Base-by-base conservation (phyloP, 2,329 filamentous ascomycete genomes). In the Fusarium dimerum region DNA sequence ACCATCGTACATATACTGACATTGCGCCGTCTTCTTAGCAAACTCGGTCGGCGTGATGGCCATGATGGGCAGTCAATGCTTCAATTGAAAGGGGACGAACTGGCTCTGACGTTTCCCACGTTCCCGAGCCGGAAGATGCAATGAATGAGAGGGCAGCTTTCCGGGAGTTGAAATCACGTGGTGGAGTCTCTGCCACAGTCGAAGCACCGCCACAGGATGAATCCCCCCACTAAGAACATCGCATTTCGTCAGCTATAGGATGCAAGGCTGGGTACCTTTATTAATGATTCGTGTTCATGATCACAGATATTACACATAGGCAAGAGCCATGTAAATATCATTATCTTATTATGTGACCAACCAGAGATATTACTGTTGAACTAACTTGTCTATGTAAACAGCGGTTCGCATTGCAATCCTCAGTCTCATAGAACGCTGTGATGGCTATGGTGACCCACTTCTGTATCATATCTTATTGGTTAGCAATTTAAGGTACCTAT, bases 31-130 rank as follows among this genome's bases (percentile, higher is more conserved):
- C 75, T 83, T 83, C 74, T 88, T 84, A 69, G 89, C 93, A 71
- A 97, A 90, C 76, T 92, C 92, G 57, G 93, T 97, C 63, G 93
- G 91, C 76, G 92, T 89, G 77, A 97, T 92, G 73, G 91, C 86
- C 89, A 92, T 92, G 66, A 69, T 80, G 77, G 75, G 71, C 71
- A 70, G 65, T 69, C 65, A 73, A 69, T 71, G 69, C 64, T 71
- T 62, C 47, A 55, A 62, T 55, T 61, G 50, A 52, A 52, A 48
- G 51, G 57, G 58, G 61, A 62, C 62, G 56, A 50, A 60, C 57
- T 51, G 66, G 56, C 62, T 61, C 64, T 72, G 63, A 66, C 63
- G 66, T 65, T 68, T 57, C 55, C 59, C 48, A 57, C 60, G 51
- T 67, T 59, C 50, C 45, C 57, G 51, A 63, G 51, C 61, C 56